Percentiles rank a stretch among this genome's conserved stretches.
phyloP scores from a whole-genome alignment of 352 stramenopile species.

The Thalassiosira livingstoniorum region DNA sequence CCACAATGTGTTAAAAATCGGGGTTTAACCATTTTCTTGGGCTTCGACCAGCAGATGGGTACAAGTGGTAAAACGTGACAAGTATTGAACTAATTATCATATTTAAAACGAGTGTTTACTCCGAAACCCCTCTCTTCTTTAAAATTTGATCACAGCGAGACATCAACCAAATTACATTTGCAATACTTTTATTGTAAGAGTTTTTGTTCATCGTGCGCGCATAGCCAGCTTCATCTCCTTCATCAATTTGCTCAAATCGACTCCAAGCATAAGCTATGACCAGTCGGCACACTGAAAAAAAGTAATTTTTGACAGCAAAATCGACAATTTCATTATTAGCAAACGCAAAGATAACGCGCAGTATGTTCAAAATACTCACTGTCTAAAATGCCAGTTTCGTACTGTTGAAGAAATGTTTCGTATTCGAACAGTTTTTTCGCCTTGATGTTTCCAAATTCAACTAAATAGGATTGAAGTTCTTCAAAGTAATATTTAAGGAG shows the following conservation, averaged over 20 bases:
- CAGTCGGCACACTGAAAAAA: conserved; percentile 69
- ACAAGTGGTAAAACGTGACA: too few species aligned
- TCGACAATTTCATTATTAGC: too few species aligned
- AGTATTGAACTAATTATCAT: too few species aligned
- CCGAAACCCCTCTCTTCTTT: conserved; percentile 35
- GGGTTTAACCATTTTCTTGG: too few species aligned
- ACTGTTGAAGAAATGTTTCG: conserved; percentile 63
- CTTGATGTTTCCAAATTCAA: conserved; percentile 62
- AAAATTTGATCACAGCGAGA: conserved; percentile 62
- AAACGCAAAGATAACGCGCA: too few species aligned
- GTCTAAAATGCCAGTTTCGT: conserved; percentile 76
- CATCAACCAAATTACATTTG: conserved; percentile 70
- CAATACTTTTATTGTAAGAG: conserved; percentile 77
- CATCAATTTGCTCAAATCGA: conserved; percentile 61
- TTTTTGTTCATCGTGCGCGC: conserved; percentile 67
- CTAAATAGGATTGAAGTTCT: conserved; percentile 54
- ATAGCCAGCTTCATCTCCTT: conserved; percentile 19
- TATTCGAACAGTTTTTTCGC: conserved; percentile 51
- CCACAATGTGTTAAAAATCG: too few species aligned
- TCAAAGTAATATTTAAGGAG: conserved; percentile 67
- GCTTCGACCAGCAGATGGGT: too few species aligned
- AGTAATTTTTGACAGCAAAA: too few species aligned
- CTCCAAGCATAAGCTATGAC: conserved; percentile 77
- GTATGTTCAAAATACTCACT: too few species aligned
- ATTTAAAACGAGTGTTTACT: too few species aligned